These are phyloP conservation scores for Coemansia guatemalensis DNA, from an alignment of 192 early-diverging fungal genomes.

Conservation along the genomic window DNA sequence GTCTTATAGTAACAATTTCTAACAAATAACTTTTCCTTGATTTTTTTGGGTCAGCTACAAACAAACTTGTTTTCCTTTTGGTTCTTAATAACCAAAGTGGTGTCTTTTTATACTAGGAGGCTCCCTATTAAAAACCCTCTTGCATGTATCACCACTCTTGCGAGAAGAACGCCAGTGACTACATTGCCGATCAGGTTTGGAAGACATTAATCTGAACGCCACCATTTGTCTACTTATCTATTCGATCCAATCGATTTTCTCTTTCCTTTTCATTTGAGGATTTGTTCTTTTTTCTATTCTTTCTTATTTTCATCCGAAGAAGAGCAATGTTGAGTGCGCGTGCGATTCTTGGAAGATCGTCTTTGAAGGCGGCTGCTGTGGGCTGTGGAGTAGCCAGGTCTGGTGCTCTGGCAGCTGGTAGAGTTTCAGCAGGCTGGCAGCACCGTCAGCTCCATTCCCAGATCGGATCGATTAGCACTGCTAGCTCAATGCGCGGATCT, in stretches of 20 bases:
- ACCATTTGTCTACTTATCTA: background rate
- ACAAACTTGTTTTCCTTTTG: too few species aligned
- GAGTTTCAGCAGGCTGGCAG: background rate
- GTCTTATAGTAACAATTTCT: too few species aligned
- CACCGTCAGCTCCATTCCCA: background rate
- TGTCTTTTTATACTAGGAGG: too few species aligned
- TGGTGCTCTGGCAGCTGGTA: too few species aligned
- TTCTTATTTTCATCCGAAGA: conserved; percentile 7
- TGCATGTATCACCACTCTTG: conserved; percentile 44
- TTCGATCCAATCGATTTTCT: background rate
- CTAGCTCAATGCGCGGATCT: background rate
- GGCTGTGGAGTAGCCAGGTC: background rate
- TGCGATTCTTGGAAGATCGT: conserved; percentile 7
- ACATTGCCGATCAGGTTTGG: conserved; percentile 55
- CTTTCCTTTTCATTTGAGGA: background rate
- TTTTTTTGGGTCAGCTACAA: too few species aligned
- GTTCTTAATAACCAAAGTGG: too few species aligned
- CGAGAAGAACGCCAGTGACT: conserved; percentile 53
- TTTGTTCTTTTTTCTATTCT: background rate
- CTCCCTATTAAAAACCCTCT: background rate
- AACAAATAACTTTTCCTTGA: too few species aligned
- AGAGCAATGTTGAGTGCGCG: conserved; percentile 43
- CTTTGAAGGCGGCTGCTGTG: conserved; percentile 1
- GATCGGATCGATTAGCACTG: too few species aligned
- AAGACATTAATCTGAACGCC: conserved; percentile 39